These are phyloP conservation scores for Eucalyptus caleyi DNA, from an alignment of 345 rosid species.

Conservation along the genomic window DNA sequence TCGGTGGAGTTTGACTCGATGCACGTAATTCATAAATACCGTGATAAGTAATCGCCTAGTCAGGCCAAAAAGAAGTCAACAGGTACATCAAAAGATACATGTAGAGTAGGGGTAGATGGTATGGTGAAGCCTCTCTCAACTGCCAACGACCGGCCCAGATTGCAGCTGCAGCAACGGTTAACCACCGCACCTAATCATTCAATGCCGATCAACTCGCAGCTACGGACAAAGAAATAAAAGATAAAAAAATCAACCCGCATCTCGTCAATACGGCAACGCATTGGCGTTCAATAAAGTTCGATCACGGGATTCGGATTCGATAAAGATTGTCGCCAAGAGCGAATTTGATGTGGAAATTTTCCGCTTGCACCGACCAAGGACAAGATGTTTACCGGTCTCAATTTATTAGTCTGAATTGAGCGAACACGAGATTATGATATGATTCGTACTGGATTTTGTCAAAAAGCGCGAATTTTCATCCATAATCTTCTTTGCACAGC, in stretches of 20 bases:
- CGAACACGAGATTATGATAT: not conserved
- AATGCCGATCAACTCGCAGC: not conserved
- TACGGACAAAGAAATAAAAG: too few relatives aligned
- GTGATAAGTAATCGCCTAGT: not conserved
- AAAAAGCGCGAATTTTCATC: not conserved
- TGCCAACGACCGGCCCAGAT: not conserved
- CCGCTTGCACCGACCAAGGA: not conserved
- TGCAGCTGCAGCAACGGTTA: not conserved
- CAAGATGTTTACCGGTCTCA: not conserved
- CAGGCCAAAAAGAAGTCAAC: not conserved
- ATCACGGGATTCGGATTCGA: not conserved
- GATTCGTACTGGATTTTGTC: rapidly evolving
- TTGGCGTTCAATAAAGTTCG: not conserved
- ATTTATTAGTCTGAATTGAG: not conserved
- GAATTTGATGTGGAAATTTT: not conserved
- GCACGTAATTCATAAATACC: not conserved
- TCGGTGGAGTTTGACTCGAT: not conserved
- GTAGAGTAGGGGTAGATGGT: not conserved
- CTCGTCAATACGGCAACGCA: not conserved
- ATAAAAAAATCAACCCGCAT: not conserved
- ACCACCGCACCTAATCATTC: not conserved
- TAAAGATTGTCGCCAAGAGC: not conserved
- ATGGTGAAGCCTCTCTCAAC: not conserved
- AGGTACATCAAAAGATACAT: not conserved
- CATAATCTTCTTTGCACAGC: rapidly evolving